These are phyloP conservation scores for Apostasia shenzhenica DNA, from an alignment of 106 monocot species.

Conservation along the genomic window DNA sequence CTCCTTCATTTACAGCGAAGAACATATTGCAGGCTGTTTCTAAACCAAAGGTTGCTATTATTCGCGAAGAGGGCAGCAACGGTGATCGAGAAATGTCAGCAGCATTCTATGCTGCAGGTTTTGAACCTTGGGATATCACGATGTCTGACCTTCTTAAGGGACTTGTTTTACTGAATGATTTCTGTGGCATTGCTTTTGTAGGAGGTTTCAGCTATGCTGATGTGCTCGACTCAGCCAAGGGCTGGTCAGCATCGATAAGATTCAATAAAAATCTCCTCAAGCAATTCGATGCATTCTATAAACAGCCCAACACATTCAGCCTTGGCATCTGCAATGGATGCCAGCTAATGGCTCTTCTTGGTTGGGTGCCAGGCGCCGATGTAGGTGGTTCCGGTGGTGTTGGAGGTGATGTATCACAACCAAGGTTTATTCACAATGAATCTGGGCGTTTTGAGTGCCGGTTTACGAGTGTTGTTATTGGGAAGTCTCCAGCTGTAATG, in stretches of 20 bases:
- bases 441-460: conserved; percentile 90
- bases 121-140: conserved; percentile 91
- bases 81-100: conserved; percentile 96
- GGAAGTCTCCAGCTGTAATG: conserved; percentile 76
- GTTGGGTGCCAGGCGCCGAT: conserved; percentile 75
- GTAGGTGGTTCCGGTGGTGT: conserved; percentile 26
- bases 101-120: conserved; percentile 83
- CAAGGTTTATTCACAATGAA: conserved; percentile 94
- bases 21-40: conserved; percentile 24
- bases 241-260: conserved; percentile 90
- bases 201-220: conserved; percentile 98
- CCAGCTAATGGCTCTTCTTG: conserved; percentile 96
- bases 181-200: conserved; percentile 85
- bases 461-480: conserved; percentile 69
- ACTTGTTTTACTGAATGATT: conserved; percentile 42
- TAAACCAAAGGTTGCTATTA: conserved; percentile 84
- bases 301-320: conserved; percentile 78
- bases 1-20: conserved; percentile 48
- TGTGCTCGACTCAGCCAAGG: conserved; percentile 88
- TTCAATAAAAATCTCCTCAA: conserved; percentile 63
- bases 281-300: conserved; percentile 72
- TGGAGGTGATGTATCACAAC: conserved; percentile 53
- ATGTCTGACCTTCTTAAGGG: conserved; percentile 82
- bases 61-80: conserved; percentile 98
- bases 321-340: conserved; percentile 96